phyloP scores from a whole-genome alignment of 139 green algal genomes.

The Desmodesmus armatus region DNA sequence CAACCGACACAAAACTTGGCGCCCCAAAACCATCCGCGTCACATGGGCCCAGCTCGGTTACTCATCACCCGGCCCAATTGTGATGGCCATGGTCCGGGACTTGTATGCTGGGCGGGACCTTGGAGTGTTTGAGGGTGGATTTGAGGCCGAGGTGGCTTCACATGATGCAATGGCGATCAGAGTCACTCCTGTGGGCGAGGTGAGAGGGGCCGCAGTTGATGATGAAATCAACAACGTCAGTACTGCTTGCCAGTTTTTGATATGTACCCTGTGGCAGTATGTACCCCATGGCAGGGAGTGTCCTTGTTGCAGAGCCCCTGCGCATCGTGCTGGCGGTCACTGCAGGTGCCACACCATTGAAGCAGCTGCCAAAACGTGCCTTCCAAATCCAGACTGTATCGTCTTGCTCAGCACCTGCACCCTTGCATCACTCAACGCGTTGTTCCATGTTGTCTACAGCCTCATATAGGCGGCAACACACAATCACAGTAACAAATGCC shows the following conservation, averaged over 20 bases:
- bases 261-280: background rate
- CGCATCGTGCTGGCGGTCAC: background rate
- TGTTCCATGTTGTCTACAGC: too few relatives aligned
- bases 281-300: background rate
- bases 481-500: too few relatives aligned
- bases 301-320: too few relatives aligned
- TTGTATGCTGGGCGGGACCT: conserved; percentile 62
- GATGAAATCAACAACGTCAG: background rate
- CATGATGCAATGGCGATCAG: conserved; percentile 45
- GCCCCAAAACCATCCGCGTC: conserved; percentile 54
- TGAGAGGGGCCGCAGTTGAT: background rate
- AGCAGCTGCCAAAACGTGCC: background rate
- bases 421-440: too few relatives aligned
- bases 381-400: too few relatives aligned
- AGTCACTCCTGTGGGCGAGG: background rate
- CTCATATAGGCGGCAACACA: too few relatives aligned
- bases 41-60: conserved; percentile 58
- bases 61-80: background rate
- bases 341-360: background rate
- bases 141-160: conserved; percentile 19
- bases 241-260: background rate
- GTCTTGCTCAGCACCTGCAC: too few relatives aligned
- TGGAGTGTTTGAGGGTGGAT: conserved; percentile 44
- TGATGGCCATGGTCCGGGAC: conserved; percentile 58
- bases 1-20: conserved; percentile 52